These are phyloP conservation scores for Saturnispora sekii DNA, from an alignment of 805 yeast species.

Conservation along the genomic window DNA sequence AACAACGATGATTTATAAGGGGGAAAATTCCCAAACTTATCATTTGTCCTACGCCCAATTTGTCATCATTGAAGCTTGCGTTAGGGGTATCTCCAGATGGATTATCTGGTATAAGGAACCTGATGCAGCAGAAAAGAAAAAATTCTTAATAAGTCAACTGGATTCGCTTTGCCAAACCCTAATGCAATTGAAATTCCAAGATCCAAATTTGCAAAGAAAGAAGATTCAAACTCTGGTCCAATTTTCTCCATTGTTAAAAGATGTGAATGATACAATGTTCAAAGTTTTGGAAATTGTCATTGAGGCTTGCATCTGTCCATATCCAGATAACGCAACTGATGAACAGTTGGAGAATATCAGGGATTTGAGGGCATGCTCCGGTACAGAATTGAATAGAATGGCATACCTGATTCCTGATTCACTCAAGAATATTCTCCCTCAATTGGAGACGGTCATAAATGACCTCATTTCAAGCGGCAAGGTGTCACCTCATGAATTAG, in stretches of 20 bases:
- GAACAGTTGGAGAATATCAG: slow-evolving; percentile 73
- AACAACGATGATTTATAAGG: slow-evolving; percentile 43
- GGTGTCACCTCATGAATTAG: slow-evolving; percentile 58
- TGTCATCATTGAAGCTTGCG: slow-evolving; percentile 77
- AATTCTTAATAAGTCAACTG: slow-evolving; percentile 41
- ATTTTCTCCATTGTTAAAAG: slow-evolving; percentile 83
- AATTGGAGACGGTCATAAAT: slow-evolving; percentile 73
- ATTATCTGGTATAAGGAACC: slow-evolving; percentile 73
- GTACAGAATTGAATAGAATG: slow-evolving; percentile 86
- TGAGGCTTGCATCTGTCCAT: slow-evolving; percentile 75
- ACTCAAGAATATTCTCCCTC: slow-evolving; percentile 67
- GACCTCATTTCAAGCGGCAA: slow-evolving; percentile 45
- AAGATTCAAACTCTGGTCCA: slow-evolving; percentile 89
- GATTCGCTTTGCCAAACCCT: slow-evolving; percentile 68
- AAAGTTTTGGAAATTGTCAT: slow-evolving; percentile 75
- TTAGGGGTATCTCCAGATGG: slow-evolving; percentile 94
- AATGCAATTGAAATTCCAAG: slow-evolving; percentile 63
- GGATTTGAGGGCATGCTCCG: slow-evolving; percentile 85
- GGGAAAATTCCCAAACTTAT: slow-evolving; percentile 55
- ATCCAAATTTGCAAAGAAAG: slow-evolving; percentile 74
- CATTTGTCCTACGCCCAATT: slow-evolving; percentile 74
- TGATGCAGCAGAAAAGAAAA: slow-evolving; percentile 43
- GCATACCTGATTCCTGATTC: slow-evolving; percentile 94
- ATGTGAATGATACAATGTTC: slow-evolving; percentile 65
- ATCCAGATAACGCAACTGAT: slow-evolving; percentile 47